Conservation (phyloP, 1,139 yeast genomes). For the Candida labiduridarum region DNA sequence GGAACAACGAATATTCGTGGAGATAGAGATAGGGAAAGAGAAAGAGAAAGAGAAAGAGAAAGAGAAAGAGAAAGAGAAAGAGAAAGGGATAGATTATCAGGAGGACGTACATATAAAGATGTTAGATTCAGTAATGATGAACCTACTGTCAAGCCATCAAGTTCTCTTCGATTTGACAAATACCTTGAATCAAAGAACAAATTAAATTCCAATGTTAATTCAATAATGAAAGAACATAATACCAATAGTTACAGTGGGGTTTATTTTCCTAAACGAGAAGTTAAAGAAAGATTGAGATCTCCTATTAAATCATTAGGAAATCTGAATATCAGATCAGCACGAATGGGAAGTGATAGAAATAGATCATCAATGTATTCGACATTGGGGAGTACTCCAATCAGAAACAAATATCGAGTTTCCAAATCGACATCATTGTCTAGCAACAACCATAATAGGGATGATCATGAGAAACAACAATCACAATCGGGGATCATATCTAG, state of each 20-base stretch:
- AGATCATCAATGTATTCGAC: slow-evolving; percentile 18
- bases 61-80: background rate
- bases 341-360: slow-evolving; percentile 9
- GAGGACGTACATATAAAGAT: background rate
- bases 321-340: background rate
- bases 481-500: slow-evolving; percentile 18
- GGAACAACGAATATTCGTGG: background rate
- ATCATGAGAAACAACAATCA: slow-evolving; percentile 1
- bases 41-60: background rate
- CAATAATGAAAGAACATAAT: background rate
- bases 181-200: background rate
- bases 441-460: background rate
- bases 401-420: slow-evolving; percentile 11
- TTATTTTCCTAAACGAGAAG: background rate
- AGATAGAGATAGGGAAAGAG: background rate
- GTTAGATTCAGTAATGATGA: background rate
- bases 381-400: slow-evolving; percentile 9
- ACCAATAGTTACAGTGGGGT: background rate
- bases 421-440: background rate
- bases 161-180: background rate
- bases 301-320: slow-evolving; percentile 18
- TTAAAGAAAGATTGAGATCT: slow-evolving; percentile 3
- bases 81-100: background rate
- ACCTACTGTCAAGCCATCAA: background rate
- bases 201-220: too few relatives aligned